Evolutionary conservation across 805 yeast genomes (phyloP).

Genomic region (Saccharomycopsis lassenensis): DNA sequence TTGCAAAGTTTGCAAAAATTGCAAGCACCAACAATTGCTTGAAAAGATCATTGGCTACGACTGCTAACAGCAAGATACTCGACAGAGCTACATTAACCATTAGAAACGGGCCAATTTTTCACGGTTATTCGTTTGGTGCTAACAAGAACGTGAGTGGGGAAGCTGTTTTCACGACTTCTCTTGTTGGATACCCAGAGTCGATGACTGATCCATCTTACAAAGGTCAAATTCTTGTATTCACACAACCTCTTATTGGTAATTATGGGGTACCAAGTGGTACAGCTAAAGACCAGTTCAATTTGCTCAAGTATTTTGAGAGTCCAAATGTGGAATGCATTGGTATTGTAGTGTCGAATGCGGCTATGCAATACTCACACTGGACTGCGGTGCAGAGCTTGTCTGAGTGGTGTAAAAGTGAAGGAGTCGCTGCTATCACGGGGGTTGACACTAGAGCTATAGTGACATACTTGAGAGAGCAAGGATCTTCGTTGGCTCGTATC

Average conservation of each 20-base stretch:
- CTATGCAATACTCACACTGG: slow-evolving; percentile 97
- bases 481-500: slow-evolving; percentile 86
- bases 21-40: neutral
- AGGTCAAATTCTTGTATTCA: slow-evolving; percentile 94
- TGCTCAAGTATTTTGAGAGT: slow-evolving; percentile 84
- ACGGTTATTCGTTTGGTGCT: slow-evolving; percentile 94
- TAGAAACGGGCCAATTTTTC: slow-evolving; percentile 86
- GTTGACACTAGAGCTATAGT: slow-evolving; percentile 96
- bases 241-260: slow-evolving; percentile 95
- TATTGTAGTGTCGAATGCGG: slow-evolving; percentile 91
- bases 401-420: slow-evolving; percentile 94
- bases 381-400: slow-evolving; percentile 94
- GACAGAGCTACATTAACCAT: slow-evolving; percentile 86
- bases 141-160: slow-evolving; percentile 89
- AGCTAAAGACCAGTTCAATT: slow-evolving; percentile 70
- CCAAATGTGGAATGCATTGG: slow-evolving; percentile 91
- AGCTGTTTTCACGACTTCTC: slow-evolving; percentile 94
- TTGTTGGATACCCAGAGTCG: slow-evolving; percentile 97
- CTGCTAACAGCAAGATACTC: slow-evolving; percentile 21
- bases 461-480: slow-evolving; percentile 86
- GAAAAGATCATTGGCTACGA: slow-evolving; percentile 5
- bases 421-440: slow-evolving; percentile 92
- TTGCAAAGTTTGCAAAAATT: no score
- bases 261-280: slow-evolving; percentile 92
- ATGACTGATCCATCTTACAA: slow-evolving; percentile 98